Evolutionary conservation across 2,329 filamentous ascomycete species (phyloP).

Genomic region (Chaetomiaceae sp.): DNA sequence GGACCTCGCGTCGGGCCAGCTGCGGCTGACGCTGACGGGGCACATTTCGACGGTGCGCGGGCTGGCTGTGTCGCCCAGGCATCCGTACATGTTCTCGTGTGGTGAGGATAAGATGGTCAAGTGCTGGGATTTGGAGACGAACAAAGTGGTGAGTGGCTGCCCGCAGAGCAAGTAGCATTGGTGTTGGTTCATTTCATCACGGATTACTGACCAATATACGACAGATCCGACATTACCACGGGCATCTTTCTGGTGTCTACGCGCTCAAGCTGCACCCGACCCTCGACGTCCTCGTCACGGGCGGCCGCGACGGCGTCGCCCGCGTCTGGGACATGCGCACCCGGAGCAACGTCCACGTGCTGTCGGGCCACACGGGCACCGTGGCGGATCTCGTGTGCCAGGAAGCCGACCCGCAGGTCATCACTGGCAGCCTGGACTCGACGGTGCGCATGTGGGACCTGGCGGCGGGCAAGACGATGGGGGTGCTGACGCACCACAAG

Average conservation of each 20-base stretch:
- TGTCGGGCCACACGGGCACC: conserved; percentile 85
- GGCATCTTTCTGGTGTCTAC: conserved; percentile 93
- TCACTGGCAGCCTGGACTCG: conserved; percentile 85
- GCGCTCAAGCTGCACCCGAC: conserved; percentile 90
- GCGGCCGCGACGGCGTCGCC: conserved; percentile 88
- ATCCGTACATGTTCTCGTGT: conserved; percentile 96
- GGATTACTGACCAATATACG: neutral
- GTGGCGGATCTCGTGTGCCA: conserved; percentile 88
- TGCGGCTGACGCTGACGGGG: conserved; percentile 82
- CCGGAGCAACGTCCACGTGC: conserved; percentile 88
- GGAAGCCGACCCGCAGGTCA: conserved; percentile 93
- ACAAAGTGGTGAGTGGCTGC: conserved; percentile 61
- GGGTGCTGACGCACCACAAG: conserved; percentile 95
- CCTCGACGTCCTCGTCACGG: conserved; percentile 89
- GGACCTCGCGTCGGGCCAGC: conserved; percentile 84
- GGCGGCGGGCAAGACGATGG: conserved; percentile 92
- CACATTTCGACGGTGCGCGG: conserved; percentile 93
- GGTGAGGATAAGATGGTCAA: conserved; percentile 99
- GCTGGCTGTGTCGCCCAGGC: conserved; percentile 83
- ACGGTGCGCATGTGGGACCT: conserved; percentile 94
- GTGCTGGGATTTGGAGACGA: conserved; percentile 99
- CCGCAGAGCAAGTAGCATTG: no score
- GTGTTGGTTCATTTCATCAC: no score
- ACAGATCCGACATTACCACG: conserved; percentile 86
- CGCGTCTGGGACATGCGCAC: conserved; percentile 99